phyloP scores from a whole-genome alignment of 768 basidiomycete genomes.

The Termitomyces sp. region DNA sequence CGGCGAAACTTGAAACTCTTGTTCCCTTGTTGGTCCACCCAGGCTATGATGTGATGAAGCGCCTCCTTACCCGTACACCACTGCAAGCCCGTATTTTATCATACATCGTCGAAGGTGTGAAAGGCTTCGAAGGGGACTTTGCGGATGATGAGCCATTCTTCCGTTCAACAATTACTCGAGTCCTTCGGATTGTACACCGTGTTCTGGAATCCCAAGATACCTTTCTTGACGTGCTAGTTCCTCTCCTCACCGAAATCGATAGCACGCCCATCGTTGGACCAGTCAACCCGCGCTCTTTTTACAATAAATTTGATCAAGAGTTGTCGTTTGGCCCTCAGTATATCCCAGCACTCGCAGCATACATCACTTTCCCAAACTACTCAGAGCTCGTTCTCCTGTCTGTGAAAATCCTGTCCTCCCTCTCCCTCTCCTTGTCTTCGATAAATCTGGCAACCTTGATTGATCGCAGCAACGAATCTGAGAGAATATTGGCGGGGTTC shows the following conservation, averaged over 20 bases:
- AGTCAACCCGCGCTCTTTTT: constrained; percentile 60
- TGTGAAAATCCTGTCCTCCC: constrained; percentile 65
- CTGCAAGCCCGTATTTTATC: constrained; percentile 72
- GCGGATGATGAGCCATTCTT: constrained; percentile 69
- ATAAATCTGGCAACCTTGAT: constrained; percentile 74
- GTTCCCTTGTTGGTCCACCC: constrained; percentile 66
- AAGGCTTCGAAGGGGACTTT: constrained; percentile 66
- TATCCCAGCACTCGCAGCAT: constrained; percentile 78
- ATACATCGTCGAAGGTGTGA: constrained; percentile 76
- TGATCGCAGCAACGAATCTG: constrained; percentile 75
- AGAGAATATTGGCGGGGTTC: constrained; percentile 81
- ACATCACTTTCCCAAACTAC: constrained; percentile 66
- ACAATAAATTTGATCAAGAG: constrained; percentile 69
- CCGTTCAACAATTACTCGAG: constrained; percentile 68
- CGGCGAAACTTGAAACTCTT: constrained; percentile 46
- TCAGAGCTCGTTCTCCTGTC: constrained; percentile 71
- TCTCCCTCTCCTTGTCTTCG: constrained; percentile 64
- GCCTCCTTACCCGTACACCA: constrained; percentile 65
- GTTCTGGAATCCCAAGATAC: constrained; percentile 82
- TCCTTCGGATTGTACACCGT: constrained; percentile 76
- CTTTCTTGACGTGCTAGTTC: constrained; percentile 85
- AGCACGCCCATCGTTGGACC: constrained; percentile 47
- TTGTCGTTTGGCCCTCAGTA: constrained; percentile 64
- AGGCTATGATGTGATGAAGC: constrained; percentile 80
- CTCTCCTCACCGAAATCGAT: constrained; percentile 64